A percentile compares a stretch with the other conserved stretches of the same genome.
Evolutionary conservation across 352 stramenopile genomes (phyloP).

Genomic region (Phytophthora hibernalis): DNA sequence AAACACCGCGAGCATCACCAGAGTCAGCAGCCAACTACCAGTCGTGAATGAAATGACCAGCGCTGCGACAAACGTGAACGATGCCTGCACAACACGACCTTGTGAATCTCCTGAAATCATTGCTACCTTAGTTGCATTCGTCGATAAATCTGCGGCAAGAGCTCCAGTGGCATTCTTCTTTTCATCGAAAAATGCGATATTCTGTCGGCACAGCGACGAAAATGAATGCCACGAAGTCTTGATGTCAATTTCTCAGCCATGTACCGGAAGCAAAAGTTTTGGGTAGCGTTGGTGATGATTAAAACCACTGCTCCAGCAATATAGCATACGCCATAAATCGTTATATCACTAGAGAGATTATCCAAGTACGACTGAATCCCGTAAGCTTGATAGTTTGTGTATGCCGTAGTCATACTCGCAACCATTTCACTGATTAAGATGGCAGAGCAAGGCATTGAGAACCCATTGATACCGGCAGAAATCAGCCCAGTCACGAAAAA

Average conservation of each 20-base stretch:
- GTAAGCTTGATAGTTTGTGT: conserved; percentile 24
- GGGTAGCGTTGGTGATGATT: conserved; percentile 41
- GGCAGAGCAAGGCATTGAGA: conserved; percentile 42
- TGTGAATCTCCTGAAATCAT: conserved; percentile 57
- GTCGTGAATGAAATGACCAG: conserved; percentile 64
- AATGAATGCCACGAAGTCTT: conserved; percentile 58
- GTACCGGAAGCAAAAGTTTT: conserved; percentile 57
- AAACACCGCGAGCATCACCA: conserved; percentile 68
- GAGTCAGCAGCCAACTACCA: conserved; percentile 68
- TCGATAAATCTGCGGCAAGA: conserved; percentile 58
- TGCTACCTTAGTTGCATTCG: conserved; percentile 52
- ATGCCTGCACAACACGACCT: conserved; percentile 48
- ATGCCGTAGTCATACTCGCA: conserved; percentile 24
- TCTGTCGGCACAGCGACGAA: conserved; percentile 38
- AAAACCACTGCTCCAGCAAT: conserved; percentile 42
- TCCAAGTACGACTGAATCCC: conserved; percentile 24
- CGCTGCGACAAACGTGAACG: conserved; percentile 54
- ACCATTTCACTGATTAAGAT: conserved; percentile 40
- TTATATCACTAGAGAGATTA: conserved; percentile 45
- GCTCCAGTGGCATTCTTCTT: conserved; percentile 61
- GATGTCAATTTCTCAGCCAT: conserved; percentile 58
- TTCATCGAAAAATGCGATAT: conserved; percentile 80
- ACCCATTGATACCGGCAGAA: conserved; percentile 39
- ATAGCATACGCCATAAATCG: conserved; percentile 34
- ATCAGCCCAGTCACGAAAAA: conserved; percentile 45